Conservation (phyloP, 2,329 filamentous ascomycete genomes). For the Biscogniauxia marginata region DNA sequence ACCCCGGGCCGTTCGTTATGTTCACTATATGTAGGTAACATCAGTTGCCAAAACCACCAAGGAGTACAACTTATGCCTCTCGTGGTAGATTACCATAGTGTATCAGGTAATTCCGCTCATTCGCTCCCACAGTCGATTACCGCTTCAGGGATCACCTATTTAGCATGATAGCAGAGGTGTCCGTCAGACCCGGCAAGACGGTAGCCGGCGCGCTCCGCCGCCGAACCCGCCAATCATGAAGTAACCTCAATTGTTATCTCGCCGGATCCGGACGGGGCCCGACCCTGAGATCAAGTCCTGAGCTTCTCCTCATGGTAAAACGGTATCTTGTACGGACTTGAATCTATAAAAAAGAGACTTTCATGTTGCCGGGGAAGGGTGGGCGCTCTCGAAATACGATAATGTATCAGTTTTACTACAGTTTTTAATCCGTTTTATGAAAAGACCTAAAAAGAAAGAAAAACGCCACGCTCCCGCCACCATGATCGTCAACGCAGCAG, state of each 20-base stretch:
- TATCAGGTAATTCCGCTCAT: neutral
- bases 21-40: too few species aligned
- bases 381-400: neutral
- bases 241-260: neutral
- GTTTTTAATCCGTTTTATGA: neutral
- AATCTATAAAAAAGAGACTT: neutral
- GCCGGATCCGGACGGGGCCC: neutral
- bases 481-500: conserved; percentile 3
- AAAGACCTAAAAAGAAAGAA: neutral
- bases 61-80: neutral
- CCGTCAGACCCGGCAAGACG: conserved; percentile 2
- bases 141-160: neutral
- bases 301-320: too few species aligned
- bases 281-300: too few species aligned
- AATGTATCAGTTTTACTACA: neutral
- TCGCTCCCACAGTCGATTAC: neutral
- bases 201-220: conserved; percentile 16
- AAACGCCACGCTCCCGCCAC: neutral
- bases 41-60: too few species aligned
- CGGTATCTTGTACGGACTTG: too few species aligned
- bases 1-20: too few species aligned
- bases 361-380: neutral
- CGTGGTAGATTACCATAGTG: neutral
- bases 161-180: neutral
- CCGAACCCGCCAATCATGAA: neutral